Evolutionary conservation across 2,329 filamentous ascomycete genomes (phyloP).

Genomic region (Epichloe sylvatica): DNA sequence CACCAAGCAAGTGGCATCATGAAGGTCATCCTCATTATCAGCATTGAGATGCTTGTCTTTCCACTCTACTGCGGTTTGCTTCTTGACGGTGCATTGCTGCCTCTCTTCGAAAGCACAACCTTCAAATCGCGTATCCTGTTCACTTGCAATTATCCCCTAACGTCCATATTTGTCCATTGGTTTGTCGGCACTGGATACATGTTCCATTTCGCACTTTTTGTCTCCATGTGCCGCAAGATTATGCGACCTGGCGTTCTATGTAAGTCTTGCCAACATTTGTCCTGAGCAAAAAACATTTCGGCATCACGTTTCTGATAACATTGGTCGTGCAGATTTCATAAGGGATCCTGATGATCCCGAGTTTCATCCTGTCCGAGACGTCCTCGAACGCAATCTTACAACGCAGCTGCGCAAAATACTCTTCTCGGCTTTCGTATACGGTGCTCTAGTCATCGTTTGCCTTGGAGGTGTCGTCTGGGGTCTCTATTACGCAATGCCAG

Average conservation of each 20-base stretch:
- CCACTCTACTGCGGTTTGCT: constrained; percentile 89
- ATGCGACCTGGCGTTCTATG: constrained; percentile 88
- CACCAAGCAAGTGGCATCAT: constrained; percentile 92
- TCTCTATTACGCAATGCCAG: constrained; percentile 52
- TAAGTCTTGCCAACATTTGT: constrained; percentile 31
- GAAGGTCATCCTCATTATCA: constrained; percentile 96
- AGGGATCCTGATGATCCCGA: constrained; percentile 95
- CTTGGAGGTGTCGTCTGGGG: constrained; percentile 93
- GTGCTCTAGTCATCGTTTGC: constrained; percentile 80
- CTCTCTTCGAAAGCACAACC: constrained; percentile 72
- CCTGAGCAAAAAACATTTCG: not conserved
- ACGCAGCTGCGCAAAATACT: constrained; percentile 92
- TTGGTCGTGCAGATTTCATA: constrained; percentile 59
- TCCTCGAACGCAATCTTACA: constrained; percentile 80
- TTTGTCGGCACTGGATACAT: constrained; percentile 98
- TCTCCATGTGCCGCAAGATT: constrained; percentile 97
- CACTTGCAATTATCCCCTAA: constrained; percentile 64
- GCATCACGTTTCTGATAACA: not conserved
- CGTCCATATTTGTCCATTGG: constrained; percentile 94
- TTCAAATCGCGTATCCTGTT: constrained; percentile 66
- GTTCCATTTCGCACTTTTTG: constrained; percentile 98
- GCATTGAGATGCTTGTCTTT: constrained; percentile 97
- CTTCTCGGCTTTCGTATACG: constrained; percentile 92
- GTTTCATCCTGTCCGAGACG: constrained; percentile 93
- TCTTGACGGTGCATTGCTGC: constrained; percentile 75